A percentile compares a stretch with the other conserved stretches of the same genome.
Conservation (phyloP, 345 rosid species). For the Raphanus raphanistrum region DNA sequence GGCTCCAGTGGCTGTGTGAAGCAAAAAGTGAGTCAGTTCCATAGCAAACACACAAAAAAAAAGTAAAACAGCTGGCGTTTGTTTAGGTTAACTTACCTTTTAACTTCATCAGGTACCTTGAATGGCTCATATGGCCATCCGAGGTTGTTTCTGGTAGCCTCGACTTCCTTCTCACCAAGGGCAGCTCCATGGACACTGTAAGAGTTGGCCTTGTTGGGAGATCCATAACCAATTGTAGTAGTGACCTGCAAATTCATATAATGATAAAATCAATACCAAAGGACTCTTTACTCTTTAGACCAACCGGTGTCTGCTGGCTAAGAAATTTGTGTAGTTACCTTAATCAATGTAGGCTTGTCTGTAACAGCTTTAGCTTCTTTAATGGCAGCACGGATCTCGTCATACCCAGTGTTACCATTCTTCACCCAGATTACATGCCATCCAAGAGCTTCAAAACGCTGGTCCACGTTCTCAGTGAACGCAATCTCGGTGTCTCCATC, state of each 20-base stretch:
- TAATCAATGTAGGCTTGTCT: conserved; percentile 89
- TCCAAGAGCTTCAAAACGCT: conserved; percentile 94
- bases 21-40: conserved; percentile 8
- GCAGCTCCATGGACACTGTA: conserved; percentile 98
- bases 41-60: neutral
- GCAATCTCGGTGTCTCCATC: conserved; percentile 99
- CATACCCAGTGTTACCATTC: conserved; percentile 98
- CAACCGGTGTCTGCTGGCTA: neutral
- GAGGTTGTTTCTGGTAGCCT: conserved; percentile 96
- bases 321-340: conserved; percentile 43
- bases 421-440: conserved; percentile 99
- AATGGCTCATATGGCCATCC: conserved; percentile 93
- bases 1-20: conserved; percentile 85
- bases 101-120: conserved; percentile 94
- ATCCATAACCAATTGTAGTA: conserved; percentile 95
- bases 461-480: conserved; percentile 81
- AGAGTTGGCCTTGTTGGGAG: conserved; percentile 95
- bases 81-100: conserved; percentile 48
- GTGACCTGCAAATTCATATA: conserved; percentile 52
- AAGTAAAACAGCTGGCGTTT: neutral
- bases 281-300: neutral
- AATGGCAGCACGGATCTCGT: conserved; percentile 96
- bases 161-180: conserved; percentile 98
- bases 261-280: conserved; percentile 16
- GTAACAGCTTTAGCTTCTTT: conserved; percentile 95